Evolutionary conservation across 2,329 filamentous ascomycete species (phyloP), one percentile per base, ranked within the genome.

Genomic region (Coleophoma cylindrospora): DNA sequence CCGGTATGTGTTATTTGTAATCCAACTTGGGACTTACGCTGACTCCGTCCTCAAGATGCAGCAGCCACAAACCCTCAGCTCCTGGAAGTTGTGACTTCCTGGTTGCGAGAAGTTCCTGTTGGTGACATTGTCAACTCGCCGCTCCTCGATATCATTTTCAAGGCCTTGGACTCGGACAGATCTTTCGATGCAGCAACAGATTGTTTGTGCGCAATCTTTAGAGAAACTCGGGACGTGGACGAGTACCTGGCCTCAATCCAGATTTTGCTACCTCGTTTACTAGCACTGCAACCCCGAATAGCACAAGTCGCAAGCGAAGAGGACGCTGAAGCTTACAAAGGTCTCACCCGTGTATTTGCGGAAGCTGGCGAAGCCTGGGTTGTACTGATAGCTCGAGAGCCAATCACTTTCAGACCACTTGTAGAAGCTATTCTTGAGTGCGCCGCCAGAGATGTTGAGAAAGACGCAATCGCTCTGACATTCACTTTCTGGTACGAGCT

Each of bases 401-500:
- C 94, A 0, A 68, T 73, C 13, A 83, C 91, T 46, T 97, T 97
- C 73, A 81, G 88, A 37, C 83, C 82, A 11, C 76, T 99, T 5
- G 92, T 99, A 11, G 91, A 96, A 62, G 84, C 87, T 7, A 84
- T 99, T 14, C 77, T 97, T n/a, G 91, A 97, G 70, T 96, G 91
- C 64, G 91, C 89, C 53, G 82, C 87, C 11, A 81, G 87, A 58
- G 94, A 99, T 67, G 84, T 84, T 65, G 92, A 96, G 48, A 83
- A 87, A 54, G 94, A 99, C 58, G 90, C 91, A 4, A 91, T 99
- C 55, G 89, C 90, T 48, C 84, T 94, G 62, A 99, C 95, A 0
- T 99, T 99, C 70, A 84, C 83, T 58, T 97, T 99, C 72, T 99
- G 94, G 94, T 97, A 95, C 66, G 94, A 99, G 65, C 79, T 99